These are phyloP conservation scores for Sicyos baderoa DNA, from an alignment of 306 rosid genomes.

Conservation along the genomic window DNA sequence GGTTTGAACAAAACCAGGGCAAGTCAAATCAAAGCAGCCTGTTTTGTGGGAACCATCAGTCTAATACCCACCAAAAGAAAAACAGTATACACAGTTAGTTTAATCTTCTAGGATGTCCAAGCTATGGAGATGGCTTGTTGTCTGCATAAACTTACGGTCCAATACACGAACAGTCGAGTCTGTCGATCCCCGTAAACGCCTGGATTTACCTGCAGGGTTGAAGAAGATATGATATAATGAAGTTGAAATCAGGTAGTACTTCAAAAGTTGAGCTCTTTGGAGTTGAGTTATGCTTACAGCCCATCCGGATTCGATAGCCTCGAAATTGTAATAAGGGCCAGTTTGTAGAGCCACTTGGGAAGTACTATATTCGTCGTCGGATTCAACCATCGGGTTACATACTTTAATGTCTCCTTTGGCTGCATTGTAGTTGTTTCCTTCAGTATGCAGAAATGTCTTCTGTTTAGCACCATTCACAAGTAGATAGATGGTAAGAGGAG, in stretches of 20 bases:
- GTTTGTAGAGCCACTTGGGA: constrained; percentile 25
- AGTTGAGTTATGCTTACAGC: constrained; percentile 18
- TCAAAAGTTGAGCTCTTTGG: too few species aligned
- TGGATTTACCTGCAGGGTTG: constrained; percentile 29
- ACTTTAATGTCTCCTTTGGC: constrained; percentile 33
- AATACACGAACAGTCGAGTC: constrained; percentile 28
- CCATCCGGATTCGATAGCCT: constrained; percentile 33
- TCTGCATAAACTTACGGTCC: constrained; percentile 24
- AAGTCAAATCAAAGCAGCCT: constrained; percentile 33
- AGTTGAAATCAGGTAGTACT: not conserved
- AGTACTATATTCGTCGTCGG: constrained; percentile 28
- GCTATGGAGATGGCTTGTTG: not conserved
- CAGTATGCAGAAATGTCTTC: constrained; percentile 28
- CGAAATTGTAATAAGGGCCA: constrained; percentile 21
- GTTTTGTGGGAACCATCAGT: constrained; percentile 23
- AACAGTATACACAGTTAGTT: not conserved
- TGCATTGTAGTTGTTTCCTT: constrained; percentile 27
- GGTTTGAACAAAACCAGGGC: constrained; percentile 30
- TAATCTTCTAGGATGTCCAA: not conserved
- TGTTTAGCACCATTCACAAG: constrained; percentile 13
- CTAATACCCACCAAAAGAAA: not conserved
- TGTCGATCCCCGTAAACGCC: constrained; percentile 26
- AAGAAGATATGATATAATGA: not conserved
- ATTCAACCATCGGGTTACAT: constrained; percentile 23
- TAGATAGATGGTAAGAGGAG: not conserved